These are phyloP conservation scores for Ceratobasidium sp. DNA, from an alignment of 1,284 basidiomycete genomes.

Conservation along the genomic window DNA sequence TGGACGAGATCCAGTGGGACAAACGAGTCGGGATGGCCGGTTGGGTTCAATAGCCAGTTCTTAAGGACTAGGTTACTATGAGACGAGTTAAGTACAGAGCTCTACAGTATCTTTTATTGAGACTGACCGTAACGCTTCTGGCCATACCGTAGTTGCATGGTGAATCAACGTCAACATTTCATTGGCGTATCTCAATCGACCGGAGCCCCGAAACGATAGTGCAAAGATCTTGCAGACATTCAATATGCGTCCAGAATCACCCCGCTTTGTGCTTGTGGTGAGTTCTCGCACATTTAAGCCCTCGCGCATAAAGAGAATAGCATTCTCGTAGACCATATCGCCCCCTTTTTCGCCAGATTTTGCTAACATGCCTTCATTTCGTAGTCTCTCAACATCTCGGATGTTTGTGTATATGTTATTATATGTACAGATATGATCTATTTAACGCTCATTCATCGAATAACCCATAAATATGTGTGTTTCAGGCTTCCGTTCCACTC, in stretches of 20 bases:
- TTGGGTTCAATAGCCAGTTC: background rate
- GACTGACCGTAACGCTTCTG: background rate
- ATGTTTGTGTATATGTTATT: background rate
- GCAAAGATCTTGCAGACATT: background rate
- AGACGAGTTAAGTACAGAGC: background rate
- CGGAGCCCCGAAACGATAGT: background rate
- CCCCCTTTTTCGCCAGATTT: background rate
- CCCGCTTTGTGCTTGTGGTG: background rate
- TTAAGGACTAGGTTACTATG: background rate
- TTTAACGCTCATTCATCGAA: background rate
- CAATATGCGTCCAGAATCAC: background rate
- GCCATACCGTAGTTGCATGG: background rate
- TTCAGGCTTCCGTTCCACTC: no score
- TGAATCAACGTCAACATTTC: background rate
- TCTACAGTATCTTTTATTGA: background rate
- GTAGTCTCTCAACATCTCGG: background rate
- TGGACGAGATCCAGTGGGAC: background rate
- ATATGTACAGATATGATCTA: background rate
- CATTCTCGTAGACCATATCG: background rate
- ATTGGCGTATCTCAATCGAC: background rate
- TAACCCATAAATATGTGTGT: no score
- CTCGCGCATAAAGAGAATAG: background rate
- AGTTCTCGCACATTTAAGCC: background rate
- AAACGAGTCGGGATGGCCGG: background rate
- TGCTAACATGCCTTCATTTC: background rate